Conservation (phyloP, 2,329 filamentous ascomycete genomes). For the Xylariaceae sp. region DNA sequence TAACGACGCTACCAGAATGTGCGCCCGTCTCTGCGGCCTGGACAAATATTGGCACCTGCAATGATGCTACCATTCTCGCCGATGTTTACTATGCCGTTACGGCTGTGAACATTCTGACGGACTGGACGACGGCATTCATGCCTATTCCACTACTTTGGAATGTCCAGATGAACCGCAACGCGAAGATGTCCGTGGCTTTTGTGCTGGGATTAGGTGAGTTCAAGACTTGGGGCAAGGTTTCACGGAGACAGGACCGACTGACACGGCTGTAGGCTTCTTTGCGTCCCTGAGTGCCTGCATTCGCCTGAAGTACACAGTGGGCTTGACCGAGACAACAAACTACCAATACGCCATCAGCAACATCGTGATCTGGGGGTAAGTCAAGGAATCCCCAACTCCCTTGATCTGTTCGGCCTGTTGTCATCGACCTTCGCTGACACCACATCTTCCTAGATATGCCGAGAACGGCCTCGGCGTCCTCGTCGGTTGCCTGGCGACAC, state of each 20-base stretch:
- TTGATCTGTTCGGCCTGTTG: neutral
- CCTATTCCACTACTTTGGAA: conserved; percentile 16
- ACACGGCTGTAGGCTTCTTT: conserved; percentile 3
- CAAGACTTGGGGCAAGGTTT: too few relatives aligned
- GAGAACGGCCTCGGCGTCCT: conserved; percentile 13
- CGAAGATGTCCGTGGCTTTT: conserved; percentile 12
- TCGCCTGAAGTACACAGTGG: conserved; percentile 14
- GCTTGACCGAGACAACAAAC: conserved; percentile 9
- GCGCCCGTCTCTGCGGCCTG: conserved; percentile 11
- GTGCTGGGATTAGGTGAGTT: conserved; percentile 12
- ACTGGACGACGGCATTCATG: conserved; percentile 13
- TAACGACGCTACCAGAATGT: conserved; percentile 2
- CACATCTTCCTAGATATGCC: conserved; percentile 6
- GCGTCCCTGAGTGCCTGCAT: conserved; percentile 12
- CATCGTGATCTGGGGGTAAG: conserved; percentile 15
- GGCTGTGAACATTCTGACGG: conserved; percentile 13
- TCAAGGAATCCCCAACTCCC: too few relatives aligned
- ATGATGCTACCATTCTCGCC: conserved; percentile 7
- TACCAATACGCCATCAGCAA: conserved; percentile 12
- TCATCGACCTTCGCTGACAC: neutral
- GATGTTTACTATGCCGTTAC: conserved; percentile 16
- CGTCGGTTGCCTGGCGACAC: conserved; percentile 11
- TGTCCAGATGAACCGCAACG: conserved; percentile 12
- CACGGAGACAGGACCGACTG: neutral
- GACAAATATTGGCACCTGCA: conserved; percentile 8